Base-by-base conservation (phyloP, 345 rosid genomes). In the Populus ilicifolia region DNA sequence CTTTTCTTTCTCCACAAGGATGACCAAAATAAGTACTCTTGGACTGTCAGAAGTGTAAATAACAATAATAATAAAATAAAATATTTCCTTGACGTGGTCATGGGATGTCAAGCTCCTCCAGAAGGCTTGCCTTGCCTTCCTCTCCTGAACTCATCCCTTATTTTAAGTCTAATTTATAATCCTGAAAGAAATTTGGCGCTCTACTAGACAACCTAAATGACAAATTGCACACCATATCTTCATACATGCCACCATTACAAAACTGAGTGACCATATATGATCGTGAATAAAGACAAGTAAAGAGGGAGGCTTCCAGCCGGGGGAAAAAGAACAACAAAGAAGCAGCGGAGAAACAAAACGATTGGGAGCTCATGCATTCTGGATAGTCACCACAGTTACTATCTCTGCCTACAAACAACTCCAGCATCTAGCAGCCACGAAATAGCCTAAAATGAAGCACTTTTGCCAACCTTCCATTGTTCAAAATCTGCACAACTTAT, bases 401-500 rank as follows among this genome's bases (percentile, higher is more conserved):
- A 17, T 50, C 56, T 50, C 20, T 16, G 56, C 56, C 56, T 17
- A 4, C 5, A 50, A 50, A 17, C 56, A 50, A 17, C 56, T 50
- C 56, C 56, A 50, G 56, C 17, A 50, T 16, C 56, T 50, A 18
- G 56, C 56, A 5, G 56, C 20, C 59, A 25, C 14, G n/a, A 1
- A 29, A 17, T 74, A 73, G 68, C 77, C 38, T 59, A 33, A 1
- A 65, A 44, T 65, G 33, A 65, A 29, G 75, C 75, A 71, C 72
- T 69, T 80, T 78, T 67, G 73, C 11, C 63, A 25, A 75, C 80
- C 74, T 86, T 90, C 97, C 94, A 90, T 8, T 46, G 82, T 76
- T 86, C 83, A 25, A 87, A 89, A 76, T 88, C 90, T 30, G 66
- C 75, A 65, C 78, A 73, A 68, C 81, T 83, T 77, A 92, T 68